Percentiles rank a stretch among this genome's conserved stretches.
Conservation (phyloP, 1,139 yeast genomes). For the Blastobotrys buckinghamii region DNA sequence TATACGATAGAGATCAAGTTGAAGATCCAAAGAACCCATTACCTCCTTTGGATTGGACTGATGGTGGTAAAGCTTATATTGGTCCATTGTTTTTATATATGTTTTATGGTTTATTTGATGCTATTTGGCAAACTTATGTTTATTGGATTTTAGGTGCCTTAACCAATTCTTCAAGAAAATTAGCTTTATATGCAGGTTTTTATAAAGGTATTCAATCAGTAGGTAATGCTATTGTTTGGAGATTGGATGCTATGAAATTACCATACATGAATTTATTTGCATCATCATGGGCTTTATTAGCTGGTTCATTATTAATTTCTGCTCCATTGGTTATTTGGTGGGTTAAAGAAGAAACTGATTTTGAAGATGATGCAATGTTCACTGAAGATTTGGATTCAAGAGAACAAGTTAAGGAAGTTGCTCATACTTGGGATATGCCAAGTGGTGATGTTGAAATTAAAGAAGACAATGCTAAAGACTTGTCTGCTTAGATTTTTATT, state of each 20-base stretch:
- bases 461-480: conserved; percentile 8
- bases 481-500: not conserved
- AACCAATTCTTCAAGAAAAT: conserved; percentile 51
- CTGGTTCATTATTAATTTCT: conserved; percentile 44
- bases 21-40: conserved; percentile 10
- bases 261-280: conserved; percentile 46
- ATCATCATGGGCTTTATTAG: conserved; percentile 52
- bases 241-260: conserved; percentile 43
- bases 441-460: conserved; percentile 11
- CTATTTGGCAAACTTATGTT: conserved; percentile 52
- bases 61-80: conserved; percentile 34
- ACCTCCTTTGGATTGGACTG: conserved; percentile 40
- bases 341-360: conserved; percentile 41
- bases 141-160: conserved; percentile 56
- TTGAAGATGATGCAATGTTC: conserved; percentile 19
- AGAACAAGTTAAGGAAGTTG: conserved; percentile 9
- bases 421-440: conserved; percentile 11
- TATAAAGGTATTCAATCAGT: conserved; percentile 61
- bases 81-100: conserved; percentile 60
- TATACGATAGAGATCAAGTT: conserved; percentile 35
- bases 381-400: conserved; percentile 23
- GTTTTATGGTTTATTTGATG: conserved; percentile 55
- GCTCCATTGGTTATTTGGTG: conserved; percentile 38
- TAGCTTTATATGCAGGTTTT: conserved; percentile 55
- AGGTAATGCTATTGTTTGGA: conserved; percentile 59